These are phyloP conservation scores for Hippophae rhamnoides DNA, from an alignment of 306 rosid genomes.

Conservation along the genomic window DNA sequence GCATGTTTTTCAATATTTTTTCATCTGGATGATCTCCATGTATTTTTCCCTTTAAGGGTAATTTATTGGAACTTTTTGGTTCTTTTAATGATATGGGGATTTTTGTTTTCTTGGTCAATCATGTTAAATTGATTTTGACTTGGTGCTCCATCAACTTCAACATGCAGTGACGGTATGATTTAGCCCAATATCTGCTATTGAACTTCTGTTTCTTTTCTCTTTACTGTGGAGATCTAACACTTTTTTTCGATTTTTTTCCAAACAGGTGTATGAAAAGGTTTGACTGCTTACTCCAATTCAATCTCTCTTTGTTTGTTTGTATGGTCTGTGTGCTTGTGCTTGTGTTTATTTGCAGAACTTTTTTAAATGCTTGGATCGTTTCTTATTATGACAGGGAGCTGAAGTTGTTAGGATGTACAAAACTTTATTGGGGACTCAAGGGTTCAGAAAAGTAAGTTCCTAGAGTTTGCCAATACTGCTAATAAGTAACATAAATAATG, in stretches of 20 bases:
- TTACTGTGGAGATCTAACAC: conserved; percentile 20
- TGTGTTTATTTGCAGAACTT: background rate
- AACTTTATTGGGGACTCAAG: conserved; percentile 82
- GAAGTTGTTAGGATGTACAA: conserved; percentile 99
- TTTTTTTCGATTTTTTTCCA: conserved; percentile 21
- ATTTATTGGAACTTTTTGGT: conserved; percentile 11
- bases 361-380: conserved; percentile 4
- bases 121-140: conserved; percentile 30
- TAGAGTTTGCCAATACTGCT: conserved; percentile 12
- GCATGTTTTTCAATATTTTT: conserved; percentile 31
- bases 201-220: conserved; percentile 7
- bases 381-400: conserved; percentile 72
- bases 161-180: conserved; percentile 86
- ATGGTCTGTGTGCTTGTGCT: background rate
- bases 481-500: conserved; percentile 7
- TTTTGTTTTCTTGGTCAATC: conserved; percentile 26
- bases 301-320: conserved; percentile 21
- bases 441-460: conserved; percentile 74
- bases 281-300: conserved; percentile 18
- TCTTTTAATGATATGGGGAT: conserved; percentile 23
- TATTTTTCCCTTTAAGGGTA: conserved; percentile 2
- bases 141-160: conserved; percentile 38
- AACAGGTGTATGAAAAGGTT: conserved; percentile 98
- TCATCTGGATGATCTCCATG: conserved; percentile 11
- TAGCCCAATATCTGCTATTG: conserved; percentile 7